Conservation (phyloP, 305 asterid species). For the Withania somnifera region DNA sequence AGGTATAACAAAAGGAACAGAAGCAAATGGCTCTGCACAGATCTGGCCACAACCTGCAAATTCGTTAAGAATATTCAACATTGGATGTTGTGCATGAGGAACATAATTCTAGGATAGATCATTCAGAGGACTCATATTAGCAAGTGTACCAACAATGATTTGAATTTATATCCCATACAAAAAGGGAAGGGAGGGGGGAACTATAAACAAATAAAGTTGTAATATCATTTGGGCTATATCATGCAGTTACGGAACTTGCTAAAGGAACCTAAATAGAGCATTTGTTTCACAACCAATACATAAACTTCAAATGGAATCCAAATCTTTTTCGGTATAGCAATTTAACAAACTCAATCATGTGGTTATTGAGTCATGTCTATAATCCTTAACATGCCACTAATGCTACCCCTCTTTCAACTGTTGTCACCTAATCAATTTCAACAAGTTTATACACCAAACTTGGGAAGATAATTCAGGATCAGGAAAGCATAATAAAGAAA, state of each 20-base stretch:
- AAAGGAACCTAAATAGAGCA: background rate
- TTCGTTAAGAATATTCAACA: constrained; percentile 4
- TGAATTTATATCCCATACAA: background rate
- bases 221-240: background rate
- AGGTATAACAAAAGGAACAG: constrained; percentile 75
- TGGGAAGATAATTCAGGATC: background rate
- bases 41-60: constrained; percentile 78
- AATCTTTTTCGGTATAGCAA: background rate
- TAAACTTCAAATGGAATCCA: background rate
- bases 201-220: background rate
- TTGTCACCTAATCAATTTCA: background rate
- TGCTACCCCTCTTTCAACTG: background rate
- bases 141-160: background rate
- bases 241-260: background rate
- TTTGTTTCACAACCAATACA: background rate
- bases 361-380: background rate
- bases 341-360: constrained; percentile 1
- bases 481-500: background rate
- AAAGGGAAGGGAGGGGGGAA: background rate
- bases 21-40: constrained; percentile 77
- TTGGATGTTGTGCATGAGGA: background rate
- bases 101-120: background rate
- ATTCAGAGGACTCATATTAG: background rate
- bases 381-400: background rate
- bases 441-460: background rate